These are phyloP conservation scores for Entomortierella beljakovae DNA, from an alignment of 192 early-diverging fungal species.

Conservation along the genomic window DNA sequence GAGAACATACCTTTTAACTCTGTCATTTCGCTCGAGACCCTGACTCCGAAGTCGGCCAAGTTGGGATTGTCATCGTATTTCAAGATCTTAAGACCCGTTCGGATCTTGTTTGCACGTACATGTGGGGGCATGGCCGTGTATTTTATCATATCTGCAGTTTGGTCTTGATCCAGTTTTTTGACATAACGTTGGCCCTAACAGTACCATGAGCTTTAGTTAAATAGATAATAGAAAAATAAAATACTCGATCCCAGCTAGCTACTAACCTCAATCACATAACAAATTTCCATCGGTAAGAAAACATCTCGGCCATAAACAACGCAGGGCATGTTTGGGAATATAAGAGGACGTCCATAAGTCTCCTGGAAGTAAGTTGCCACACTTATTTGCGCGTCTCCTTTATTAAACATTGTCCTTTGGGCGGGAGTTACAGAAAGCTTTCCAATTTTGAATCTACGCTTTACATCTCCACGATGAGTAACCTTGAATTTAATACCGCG, in stretches of 20 bases:
- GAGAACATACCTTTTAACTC: slow-evolving; percentile 70
- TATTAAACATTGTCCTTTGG: slow-evolving; percentile 77
- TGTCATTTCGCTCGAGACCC: slow-evolving; percentile 72
- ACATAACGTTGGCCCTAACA: slow-evolving; percentile 87
- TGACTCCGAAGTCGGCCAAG: slow-evolving; percentile 81
- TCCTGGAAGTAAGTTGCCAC: slow-evolving; percentile 84
- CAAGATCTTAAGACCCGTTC: slow-evolving; percentile 75
- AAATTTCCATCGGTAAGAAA: slow-evolving; percentile 94
- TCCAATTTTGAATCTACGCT: slow-evolving; percentile 78
- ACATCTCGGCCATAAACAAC: slow-evolving; percentile 77
- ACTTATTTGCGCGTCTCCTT: slow-evolving; percentile 63
- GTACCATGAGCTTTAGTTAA: no score
- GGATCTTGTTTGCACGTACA: slow-evolving; percentile 88
- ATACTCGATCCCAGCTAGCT: neutral
- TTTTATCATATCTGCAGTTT: slow-evolving; percentile 96
- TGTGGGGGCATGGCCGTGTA: slow-evolving; percentile 89
- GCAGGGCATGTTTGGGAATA: slow-evolving; percentile 86
- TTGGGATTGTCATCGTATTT: slow-evolving; percentile 76
- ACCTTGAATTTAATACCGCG: slow-evolving; percentile 66
- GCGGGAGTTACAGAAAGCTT: slow-evolving; percentile 77
- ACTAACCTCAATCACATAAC: slow-evolving; percentile 68
- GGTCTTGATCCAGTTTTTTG: slow-evolving; percentile 84
- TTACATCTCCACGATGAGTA: slow-evolving; percentile 72
- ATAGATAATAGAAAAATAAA: neutral
- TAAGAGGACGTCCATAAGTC: slow-evolving; percentile 77